These are phyloP conservation scores for Candida sp. DNA, from an alignment of 1,139 yeast species.

Conservation along the genomic window DNA sequence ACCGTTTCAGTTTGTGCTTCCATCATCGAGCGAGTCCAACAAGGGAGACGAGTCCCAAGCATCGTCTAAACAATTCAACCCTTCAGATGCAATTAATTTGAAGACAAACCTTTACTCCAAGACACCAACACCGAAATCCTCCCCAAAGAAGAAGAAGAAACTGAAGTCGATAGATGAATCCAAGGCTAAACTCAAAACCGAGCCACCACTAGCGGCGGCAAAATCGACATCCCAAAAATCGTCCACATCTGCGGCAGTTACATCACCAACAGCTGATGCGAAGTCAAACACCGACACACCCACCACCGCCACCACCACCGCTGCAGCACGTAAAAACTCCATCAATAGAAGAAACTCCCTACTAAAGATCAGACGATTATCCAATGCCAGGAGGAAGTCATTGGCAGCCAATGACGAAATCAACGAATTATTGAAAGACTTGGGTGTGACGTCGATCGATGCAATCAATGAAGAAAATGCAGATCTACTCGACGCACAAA, in stretches of 20 bases:
- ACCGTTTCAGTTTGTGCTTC: conserved; percentile 84
- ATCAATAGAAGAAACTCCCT: conserved; percentile 19
- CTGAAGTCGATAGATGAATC: neutral
- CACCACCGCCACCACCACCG: neutral
- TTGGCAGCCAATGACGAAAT: conserved; percentile 48
- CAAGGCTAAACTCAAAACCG: conserved; percentile 3
- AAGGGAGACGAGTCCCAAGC: conserved; percentile 23
- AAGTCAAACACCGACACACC: neutral
- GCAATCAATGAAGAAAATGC: conserved; percentile 40
- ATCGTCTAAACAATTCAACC: conserved; percentile 46
- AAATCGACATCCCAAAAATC: neutral
- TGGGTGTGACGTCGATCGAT: conserved; percentile 42
- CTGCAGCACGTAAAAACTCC: conserved; percentile 11
- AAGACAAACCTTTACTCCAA: conserved; percentile 46
- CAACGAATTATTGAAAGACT: conserved; percentile 39
- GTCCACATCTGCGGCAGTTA: neutral
- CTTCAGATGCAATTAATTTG: conserved; percentile 57
- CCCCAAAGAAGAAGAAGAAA: conserved; percentile 15
- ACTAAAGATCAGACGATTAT: conserved; percentile 30
- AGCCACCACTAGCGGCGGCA: neutral
- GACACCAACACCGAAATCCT: conserved; percentile 21
- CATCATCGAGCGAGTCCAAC: conserved; percentile 44
- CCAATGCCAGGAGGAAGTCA: conserved; percentile 44
- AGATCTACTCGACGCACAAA: conserved; percentile 39
- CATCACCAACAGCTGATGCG: neutral